Percentiles rank a stretch among this genome's conserved stretches.
Conservation (phyloP, 805 yeast genomes). For the Metschnikowia matae region DNA sequence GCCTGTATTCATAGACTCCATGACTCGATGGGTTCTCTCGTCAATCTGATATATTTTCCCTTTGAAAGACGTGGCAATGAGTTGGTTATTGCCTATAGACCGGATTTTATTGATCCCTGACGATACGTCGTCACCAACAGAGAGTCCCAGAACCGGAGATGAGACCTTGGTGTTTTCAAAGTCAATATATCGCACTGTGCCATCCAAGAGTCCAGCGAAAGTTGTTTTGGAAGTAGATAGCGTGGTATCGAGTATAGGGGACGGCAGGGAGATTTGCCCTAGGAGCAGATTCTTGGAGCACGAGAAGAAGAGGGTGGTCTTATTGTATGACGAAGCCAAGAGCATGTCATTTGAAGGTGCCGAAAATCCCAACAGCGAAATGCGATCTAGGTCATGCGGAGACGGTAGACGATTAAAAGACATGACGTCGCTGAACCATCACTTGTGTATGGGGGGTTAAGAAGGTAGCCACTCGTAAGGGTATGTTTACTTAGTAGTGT, state of each 20-base stretch:
- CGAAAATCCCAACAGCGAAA: conserved; percentile 9
- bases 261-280: conserved; percentile 8
- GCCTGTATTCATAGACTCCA: conserved; percentile 22
- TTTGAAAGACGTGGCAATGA: conserved; percentile 18
- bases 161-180: conserved; percentile 34
- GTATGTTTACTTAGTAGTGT: background rate
- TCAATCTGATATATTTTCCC: conserved; percentile 13
- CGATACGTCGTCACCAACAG: background rate
- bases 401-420: conserved; percentile 12
- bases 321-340: conserved; percentile 10
- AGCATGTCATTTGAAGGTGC: conserved; percentile 12
- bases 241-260: conserved; percentile 29
- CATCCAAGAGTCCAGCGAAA: conserved; percentile 51
- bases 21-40: conserved; percentile 9
- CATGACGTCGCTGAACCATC: conserved; percentile 4
- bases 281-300: conserved; percentile 2
- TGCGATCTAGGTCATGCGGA: background rate
- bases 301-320: conserved; percentile 10
- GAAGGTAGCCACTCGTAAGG: background rate
- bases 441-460: background rate
- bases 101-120: conserved; percentile 18
- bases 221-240: conserved; percentile 26
- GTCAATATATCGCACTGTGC: conserved; percentile 51
- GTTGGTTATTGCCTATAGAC: conserved; percentile 6
- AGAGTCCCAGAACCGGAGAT: background rate